Evolutionary conservation across 306 rosid species (phyloP).

Genomic region (Corylus avellana): DNA sequence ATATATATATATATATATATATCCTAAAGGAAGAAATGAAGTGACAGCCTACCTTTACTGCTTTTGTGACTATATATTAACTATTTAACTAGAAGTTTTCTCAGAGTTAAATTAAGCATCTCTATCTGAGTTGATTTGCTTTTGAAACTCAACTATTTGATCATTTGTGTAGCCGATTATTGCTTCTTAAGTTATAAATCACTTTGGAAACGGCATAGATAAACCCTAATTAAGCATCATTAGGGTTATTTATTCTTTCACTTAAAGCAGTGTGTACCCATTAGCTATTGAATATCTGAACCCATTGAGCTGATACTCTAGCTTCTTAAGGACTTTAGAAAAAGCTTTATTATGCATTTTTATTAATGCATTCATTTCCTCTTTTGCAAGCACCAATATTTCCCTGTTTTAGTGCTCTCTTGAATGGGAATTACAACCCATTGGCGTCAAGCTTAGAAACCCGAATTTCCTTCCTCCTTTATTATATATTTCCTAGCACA

Average conservation of each 20-base stretch:
- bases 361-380: conserved; percentile 19
- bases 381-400: conserved; percentile 20
- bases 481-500: conserved; percentile 30
- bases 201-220: neutral
- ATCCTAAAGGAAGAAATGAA: neutral
- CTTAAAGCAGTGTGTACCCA: too few relatives aligned
- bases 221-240: neutral
- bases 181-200: neutral
- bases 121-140: neutral
- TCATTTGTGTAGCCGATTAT: neutral
- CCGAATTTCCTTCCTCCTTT: conserved; percentile 50
- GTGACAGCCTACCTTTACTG: neutral
- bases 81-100: too few relatives aligned
- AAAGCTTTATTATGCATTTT: conserved; percentile 32
- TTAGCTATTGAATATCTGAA: conserved; percentile 29
- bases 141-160: neutral
- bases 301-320: conserved; percentile 29
- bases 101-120: neutral
- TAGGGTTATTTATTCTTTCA: too few relatives aligned
- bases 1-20: too few relatives aligned
- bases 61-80: neutral
- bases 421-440: conserved; percentile 26
- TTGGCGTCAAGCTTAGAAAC: conserved; percentile 22
- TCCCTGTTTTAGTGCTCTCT: neutral
- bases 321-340: conserved; percentile 18